Conservation (phyloP, 192 early-diverging fungal genomes). For the Umbelopsis ramanniana region DNA sequence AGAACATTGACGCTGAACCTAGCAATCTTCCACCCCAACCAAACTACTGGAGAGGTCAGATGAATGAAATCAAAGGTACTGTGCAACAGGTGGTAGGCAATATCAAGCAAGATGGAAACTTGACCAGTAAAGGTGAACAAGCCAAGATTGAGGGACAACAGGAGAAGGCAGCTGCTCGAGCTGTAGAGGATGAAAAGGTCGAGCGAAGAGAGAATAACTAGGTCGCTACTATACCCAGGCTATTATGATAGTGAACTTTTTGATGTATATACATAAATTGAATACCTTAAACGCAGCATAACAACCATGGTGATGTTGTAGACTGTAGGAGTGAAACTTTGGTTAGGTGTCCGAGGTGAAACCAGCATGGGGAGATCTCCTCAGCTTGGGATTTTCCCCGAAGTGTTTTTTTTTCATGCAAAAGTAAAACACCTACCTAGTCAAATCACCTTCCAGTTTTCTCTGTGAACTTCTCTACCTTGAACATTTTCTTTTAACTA, state of each 20-base stretch:
- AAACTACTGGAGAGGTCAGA: conserved; percentile 9
- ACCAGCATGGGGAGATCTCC: background rate
- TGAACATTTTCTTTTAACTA: background rate
- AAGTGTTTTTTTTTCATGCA: background rate
- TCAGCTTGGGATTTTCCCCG: too few relatives aligned
- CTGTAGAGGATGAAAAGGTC: conserved; percentile 8
- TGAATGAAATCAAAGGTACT: conserved; percentile 8
- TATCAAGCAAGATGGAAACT: conserved; percentile 17
- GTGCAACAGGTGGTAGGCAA: conserved; percentile 12
- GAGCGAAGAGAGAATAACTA: conserved; percentile 8
- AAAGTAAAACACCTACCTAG: background rate
- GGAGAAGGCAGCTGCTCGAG: background rate
- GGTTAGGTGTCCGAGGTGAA: conserved; percentile 1
- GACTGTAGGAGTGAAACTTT: too few relatives aligned
- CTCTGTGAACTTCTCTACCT: background rate
- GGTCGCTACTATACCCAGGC: too few relatives aligned
- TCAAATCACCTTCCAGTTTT: too few relatives aligned
- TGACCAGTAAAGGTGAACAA: conserved; percentile 2
- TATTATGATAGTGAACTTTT: too few relatives aligned
- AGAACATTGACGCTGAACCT: conserved; percentile 6
- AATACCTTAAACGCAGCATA: background rate
- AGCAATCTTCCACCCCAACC: background rate
- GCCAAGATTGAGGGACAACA: conserved; percentile 4
- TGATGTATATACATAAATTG: background rate
- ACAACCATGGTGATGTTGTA: too few relatives aligned